These are phyloP conservation scores for Neofusicoccum cordaticola DNA, from an alignment of 2,329 filamentous ascomycete genomes.

Conservation along the genomic window DNA sequence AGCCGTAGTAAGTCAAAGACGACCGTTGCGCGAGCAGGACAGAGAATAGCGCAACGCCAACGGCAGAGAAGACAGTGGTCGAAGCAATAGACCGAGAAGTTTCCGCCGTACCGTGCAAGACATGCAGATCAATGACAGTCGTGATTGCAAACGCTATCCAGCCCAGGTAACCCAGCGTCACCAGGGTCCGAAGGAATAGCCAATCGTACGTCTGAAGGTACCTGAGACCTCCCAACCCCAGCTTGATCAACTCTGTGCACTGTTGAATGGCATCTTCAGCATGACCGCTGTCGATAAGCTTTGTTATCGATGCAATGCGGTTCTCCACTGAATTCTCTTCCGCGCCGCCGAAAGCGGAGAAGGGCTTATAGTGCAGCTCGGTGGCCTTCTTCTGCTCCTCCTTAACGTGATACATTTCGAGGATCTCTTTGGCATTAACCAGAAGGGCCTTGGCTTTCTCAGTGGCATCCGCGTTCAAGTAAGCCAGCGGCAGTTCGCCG, in stretches of 20 bases:
- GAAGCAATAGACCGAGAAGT: slow-evolving; percentile 61
- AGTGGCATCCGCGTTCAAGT: slow-evolving; percentile 66
- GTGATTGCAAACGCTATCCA: slow-evolving; percentile 94
- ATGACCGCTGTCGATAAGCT: slow-evolving; percentile 62
- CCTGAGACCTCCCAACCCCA: slow-evolving; percentile 76
- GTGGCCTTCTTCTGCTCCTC: slow-evolving; percentile 76
- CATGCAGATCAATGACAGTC: slow-evolving; percentile 83
- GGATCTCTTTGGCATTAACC: slow-evolving; percentile 78
- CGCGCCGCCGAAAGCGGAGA: slow-evolving; percentile 62
- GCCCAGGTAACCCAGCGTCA: slow-evolving; percentile 87
- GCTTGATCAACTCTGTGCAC: slow-evolving; percentile 71
- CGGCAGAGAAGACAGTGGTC: slow-evolving; percentile 67
- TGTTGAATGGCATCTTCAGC: slow-evolving; percentile 77
- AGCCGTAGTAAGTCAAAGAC: slow-evolving; percentile 81
- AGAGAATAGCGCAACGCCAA: slow-evolving; percentile 73
- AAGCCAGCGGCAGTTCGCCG: slow-evolving; percentile 83
- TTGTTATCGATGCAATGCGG: slow-evolving; percentile 65
- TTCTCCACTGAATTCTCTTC: slow-evolving; percentile 61
- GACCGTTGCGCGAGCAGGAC: slow-evolving; percentile 78
- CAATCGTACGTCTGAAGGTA: slow-evolving; percentile 99
- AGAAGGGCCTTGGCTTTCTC: slow-evolving; percentile 83
- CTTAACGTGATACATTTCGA: slow-evolving; percentile 96
- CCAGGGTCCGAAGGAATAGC: slow-evolving; percentile 85
- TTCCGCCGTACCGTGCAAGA: slow-evolving; percentile 68
- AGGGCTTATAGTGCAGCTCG: slow-evolving; percentile 76